Percentiles rank a stretch among this genome's conserved stretches.
These are phyloP conservation scores for Paradendryphiella salina DNA, from an alignment of 2,329 filamentous ascomycete genomes.

Conservation along the genomic window DNA sequence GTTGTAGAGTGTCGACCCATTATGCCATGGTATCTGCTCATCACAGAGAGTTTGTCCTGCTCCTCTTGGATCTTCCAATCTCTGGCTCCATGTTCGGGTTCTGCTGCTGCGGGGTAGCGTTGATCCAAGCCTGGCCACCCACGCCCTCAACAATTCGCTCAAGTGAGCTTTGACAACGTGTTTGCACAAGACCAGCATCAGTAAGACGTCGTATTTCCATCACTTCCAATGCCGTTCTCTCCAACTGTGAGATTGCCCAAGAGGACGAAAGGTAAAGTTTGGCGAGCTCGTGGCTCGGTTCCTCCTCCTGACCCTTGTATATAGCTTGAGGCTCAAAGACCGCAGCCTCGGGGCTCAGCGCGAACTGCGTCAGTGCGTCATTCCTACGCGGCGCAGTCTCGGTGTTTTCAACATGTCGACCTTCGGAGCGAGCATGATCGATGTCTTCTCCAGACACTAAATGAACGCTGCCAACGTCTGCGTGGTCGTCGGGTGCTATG, in stretches of 20 bases:
- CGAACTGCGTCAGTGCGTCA: slow-evolving; percentile 14
- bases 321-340: slow-evolving; percentile 26
- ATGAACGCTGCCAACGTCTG: neutral
- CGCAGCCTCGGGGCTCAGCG: slow-evolving; percentile 29
- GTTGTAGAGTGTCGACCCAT: neutral
- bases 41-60: slow-evolving; percentile 28
- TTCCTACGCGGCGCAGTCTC: slow-evolving; percentile 14
- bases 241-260: neutral
- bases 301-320: slow-evolving; percentile 1
- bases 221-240: slow-evolving; percentile 15
- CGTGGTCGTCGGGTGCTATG: slow-evolving; percentile 27
- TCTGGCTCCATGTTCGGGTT: neutral
- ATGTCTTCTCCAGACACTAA: neutral
- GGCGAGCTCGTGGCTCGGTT: slow-evolving; percentile 11
- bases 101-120: slow-evolving; percentile 7
- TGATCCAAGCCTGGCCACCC: slow-evolving; percentile 10
- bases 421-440: slow-evolving; percentile 8
- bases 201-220: slow-evolving; percentile 22
- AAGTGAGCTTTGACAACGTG: neutral
- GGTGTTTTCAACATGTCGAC: neutral
- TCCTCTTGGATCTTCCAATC: slow-evolving; percentile 3
- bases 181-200: slow-evolving; percentile 13
- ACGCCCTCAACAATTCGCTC: slow-evolving; percentile 2
- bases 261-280: slow-evolving; percentile 28
- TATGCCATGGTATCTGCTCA: slow-evolving; percentile 6